Evolutionary conservation across 1,284 basidiomycete genomes (phyloP).

Genomic region (Singerocomus inundabilis): DNA sequence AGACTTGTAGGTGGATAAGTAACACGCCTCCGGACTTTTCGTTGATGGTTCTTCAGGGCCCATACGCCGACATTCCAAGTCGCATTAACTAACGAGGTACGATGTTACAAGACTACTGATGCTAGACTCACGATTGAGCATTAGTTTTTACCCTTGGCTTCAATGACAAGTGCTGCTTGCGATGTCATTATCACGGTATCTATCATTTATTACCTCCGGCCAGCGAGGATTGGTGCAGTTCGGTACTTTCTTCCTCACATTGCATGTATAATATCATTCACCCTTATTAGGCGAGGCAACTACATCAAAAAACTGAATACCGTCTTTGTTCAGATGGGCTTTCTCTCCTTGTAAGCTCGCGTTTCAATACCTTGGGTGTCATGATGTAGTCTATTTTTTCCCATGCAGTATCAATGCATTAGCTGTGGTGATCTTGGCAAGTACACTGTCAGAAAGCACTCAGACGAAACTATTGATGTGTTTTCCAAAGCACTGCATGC

Average conservation of each 20-base stretch:
- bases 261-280: too few species aligned
- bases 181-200: constrained; percentile 22
- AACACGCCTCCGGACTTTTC: too few species aligned
- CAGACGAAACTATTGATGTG: neutral
- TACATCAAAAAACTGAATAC: constrained; percentile 16
- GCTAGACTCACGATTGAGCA: neutral
- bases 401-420: constrained; percentile 15
- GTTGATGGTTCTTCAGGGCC: constrained; percentile 6
- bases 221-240: constrained; percentile 9
- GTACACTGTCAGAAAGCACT: neutral
- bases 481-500: constrained; percentile 14
- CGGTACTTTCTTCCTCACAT: constrained; percentile 9
- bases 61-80: constrained; percentile 8
- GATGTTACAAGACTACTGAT: neutral
- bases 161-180: constrained; percentile 18
- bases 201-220: constrained; percentile 22
- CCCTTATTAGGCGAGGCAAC: neutral
- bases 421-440: constrained; percentile 14
- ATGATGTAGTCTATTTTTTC: neutral
- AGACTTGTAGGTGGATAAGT: constrained; percentile 5
- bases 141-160: constrained; percentile 9
- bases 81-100: constrained; percentile 7
- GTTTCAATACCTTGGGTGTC: neutral
- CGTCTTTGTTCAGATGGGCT: constrained; percentile 28
- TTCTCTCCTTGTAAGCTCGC: constrained; percentile 21